A percentile compares a stretch with the other conserved stretches of the same genome.
phyloP scores from a whole-genome alignment of 352 stramenopile genomes.

The Phytophthora sansomeana region DNA sequence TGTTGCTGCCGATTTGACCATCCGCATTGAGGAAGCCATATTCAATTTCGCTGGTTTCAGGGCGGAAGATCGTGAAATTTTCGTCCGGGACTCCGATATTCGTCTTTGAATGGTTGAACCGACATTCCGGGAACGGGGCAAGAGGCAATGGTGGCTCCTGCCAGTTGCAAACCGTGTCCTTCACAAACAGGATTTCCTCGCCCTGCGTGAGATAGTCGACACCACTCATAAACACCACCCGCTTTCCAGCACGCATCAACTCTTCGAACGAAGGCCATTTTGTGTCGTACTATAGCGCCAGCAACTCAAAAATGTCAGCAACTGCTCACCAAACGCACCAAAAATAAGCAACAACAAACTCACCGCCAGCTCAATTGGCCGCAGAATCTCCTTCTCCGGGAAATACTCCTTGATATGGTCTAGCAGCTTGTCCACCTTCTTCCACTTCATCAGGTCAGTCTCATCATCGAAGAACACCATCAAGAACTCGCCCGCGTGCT shows the following conservation, averaged over 20 bases:
- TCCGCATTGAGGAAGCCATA: constrained; percentile 85
- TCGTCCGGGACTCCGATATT: constrained; percentile 53
- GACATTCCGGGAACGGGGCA: constrained; percentile 64
- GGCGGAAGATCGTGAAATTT: constrained; percentile 74
- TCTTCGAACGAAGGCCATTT: constrained; percentile 75
- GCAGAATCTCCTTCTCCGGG: constrained; percentile 62
- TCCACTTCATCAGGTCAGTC: constrained; percentile 74
- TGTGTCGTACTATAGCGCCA: constrained; percentile 40
- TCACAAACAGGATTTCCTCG: constrained; percentile 81
- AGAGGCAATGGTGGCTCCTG: constrained; percentile 75
- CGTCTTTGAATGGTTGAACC: constrained; percentile 49
- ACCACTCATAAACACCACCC: constrained; percentile 82
- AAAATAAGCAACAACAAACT: constrained; percentile 21
- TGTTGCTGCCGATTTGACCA: constrained; percentile 73
- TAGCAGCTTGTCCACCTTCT: constrained; percentile 76
- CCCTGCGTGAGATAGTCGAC: constrained; percentile 70
- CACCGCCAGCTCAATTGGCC: constrained; percentile 67
- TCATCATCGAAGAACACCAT: constrained; percentile 90
- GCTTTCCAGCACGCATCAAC: constrained; percentile 68
- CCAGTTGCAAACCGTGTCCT: constrained; percentile 81
- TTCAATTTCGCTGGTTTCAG: constrained; percentile 87
- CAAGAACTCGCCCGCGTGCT: constrained; percentile 72
- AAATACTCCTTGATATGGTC: constrained; percentile 77
- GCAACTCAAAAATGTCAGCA: constrained; percentile 3
- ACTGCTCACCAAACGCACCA: too few relatives aligned